A percentile compares a stretch with the other conserved stretches of the same genome.
phyloP scores from a whole-genome alignment of 164 flowering plant genomes.

The Chloranthus sessilifolius region DNA sequence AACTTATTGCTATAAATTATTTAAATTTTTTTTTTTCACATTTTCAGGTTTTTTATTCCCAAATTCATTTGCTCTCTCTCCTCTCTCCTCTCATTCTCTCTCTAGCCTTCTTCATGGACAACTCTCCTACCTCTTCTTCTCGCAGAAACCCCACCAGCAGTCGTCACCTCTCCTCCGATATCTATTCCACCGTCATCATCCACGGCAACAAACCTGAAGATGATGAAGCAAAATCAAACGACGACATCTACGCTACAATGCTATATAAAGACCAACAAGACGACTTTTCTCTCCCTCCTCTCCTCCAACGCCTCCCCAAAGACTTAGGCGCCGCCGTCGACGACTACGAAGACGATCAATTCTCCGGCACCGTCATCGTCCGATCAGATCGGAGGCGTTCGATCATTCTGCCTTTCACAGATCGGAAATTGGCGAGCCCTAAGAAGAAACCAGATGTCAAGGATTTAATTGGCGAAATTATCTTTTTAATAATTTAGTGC shows the following conservation, averaged over 20 bases:
- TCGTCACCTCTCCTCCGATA: too few relatives aligned
- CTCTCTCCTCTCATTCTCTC: background rate
- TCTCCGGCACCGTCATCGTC: slow-evolving; percentile 73
- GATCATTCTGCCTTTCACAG: slow-evolving; percentile 14
- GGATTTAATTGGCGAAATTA: too few relatives aligned
- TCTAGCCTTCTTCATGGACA: background rate
- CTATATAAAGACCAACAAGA: slow-evolving; percentile 45
- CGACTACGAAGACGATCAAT: slow-evolving; percentile 36
- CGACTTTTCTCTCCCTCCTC: slow-evolving; percentile 83
- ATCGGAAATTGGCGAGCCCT: slow-evolving; percentile 12
- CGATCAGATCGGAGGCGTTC: slow-evolving; percentile 27
- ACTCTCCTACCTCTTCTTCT: background rate
- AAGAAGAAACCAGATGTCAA: too few relatives aligned
- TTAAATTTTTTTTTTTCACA: too few relatives aligned
- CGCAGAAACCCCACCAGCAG: background rate
- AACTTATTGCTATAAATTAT: too few relatives aligned
- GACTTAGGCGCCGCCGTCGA: slow-evolving; percentile 66
- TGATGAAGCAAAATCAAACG: too few relatives aligned
- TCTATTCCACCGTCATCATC: slow-evolving; percentile 48
- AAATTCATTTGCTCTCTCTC: too few relatives aligned
- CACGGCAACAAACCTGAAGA: too few relatives aligned
- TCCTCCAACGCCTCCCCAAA: slow-evolving; percentile 86
- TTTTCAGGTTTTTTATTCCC: too few relatives aligned
- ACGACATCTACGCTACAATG: slow-evolving; percentile 69
- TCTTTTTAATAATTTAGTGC: too few relatives aligned